Evolutionary conservation across 2,329 filamentous ascomycete species (phyloP), one percentile per base, ranked within the genome.

Genomic region (Trichophyton verrucosum): DNA sequence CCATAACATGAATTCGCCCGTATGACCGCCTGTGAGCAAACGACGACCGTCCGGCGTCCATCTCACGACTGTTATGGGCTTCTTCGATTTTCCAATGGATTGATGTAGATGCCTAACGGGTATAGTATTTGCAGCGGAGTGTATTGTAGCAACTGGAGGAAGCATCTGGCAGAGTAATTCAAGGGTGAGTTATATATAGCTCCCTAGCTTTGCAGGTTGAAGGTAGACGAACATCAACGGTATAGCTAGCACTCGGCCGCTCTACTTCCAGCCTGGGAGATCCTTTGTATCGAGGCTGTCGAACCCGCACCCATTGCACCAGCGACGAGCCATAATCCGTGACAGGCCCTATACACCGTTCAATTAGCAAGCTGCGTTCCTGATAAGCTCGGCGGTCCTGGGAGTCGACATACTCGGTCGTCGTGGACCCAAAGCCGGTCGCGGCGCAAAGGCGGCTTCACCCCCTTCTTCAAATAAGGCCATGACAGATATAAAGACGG

Each of bases 41-140:
- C 94, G 82, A 63, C 94, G 86, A 30, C 94, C 94, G 74, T 99
- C 94, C 5, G 94, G 94, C 15, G 95, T 99, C 94, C 94, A 99
- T 73, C 90, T 84, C 46, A 99, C 92, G 7, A 97, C 89, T 65
- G 96, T 97, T 70, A 99, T 89, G 1, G 94, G 94, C 68, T 97
- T 94, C 71, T 96, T 95, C 69, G 95, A 91, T 72, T 99, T 99
- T 77, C 97, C 97, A 5, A 97, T 82, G 0, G 94, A 97, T n/a
- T 94, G 95, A 72, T 99, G 94, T 46, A 99, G 82, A 71, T 96
- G 91, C 68, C 94, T 92, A n/a, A 89, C 88, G 11, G 94, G 92
- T 53, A 99, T 88, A 1, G 89, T 88, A 72, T 96, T 91, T 62
- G 86, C 90, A 20, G 91, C 85, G 64, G 82, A 86, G 65, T 85